A percentile compares a stretch with the other conserved stretches of the same genome.
Evolutionary conservation across 2,329 filamentous ascomycete species (phyloP).

Genomic region (Epichloe aotearoae): DNA sequence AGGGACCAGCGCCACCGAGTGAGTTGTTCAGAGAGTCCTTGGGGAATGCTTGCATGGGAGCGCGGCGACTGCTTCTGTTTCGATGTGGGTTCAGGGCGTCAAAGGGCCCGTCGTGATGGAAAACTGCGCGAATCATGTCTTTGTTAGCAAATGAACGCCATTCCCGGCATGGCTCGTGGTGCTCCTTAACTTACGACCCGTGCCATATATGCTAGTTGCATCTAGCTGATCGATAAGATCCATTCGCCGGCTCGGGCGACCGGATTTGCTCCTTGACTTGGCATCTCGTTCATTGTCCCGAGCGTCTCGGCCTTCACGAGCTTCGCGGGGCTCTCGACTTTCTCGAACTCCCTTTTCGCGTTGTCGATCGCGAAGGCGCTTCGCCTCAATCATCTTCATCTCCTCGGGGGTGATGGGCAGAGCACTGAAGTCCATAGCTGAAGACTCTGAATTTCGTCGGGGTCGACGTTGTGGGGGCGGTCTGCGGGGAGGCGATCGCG

Average conservation of each 20-base stretch:
- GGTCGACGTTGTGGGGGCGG: slow-evolving; percentile 32
- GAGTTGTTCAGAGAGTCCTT: slow-evolving; percentile 87
- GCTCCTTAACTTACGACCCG: slow-evolving; percentile 53
- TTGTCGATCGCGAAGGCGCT: slow-evolving; percentile 13
- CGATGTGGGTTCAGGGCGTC: slow-evolving; percentile 92
- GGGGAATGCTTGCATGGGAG: slow-evolving; percentile 94
- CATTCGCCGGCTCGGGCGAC: slow-evolving; percentile 40
- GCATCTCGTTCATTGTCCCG: slow-evolving; percentile 22
- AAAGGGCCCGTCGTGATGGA: slow-evolving; percentile 95
- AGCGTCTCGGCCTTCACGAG: slow-evolving; percentile 30
- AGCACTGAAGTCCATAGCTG: slow-evolving; percentile 45
- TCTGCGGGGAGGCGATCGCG: slow-evolving; percentile 27
- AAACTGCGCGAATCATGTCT: slow-evolving; percentile 45
- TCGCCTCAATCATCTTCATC: slow-evolving; percentile 24
- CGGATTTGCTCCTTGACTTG: slow-evolving; percentile 35
- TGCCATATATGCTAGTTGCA: slow-evolving; percentile 90
- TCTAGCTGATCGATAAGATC: slow-evolving; percentile 96
- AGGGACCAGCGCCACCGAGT: slow-evolving; percentile 72
- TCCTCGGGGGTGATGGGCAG: slow-evolving; percentile 46
- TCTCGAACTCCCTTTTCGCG: slow-evolving; percentile 9
- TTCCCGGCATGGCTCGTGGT: neutral
- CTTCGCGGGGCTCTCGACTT: slow-evolving; percentile 9
- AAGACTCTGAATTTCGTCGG: slow-evolving; percentile 70
- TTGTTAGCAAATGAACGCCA: neutral
- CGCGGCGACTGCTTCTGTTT: slow-evolving; percentile 70